Percentiles rank a stretch among this genome's conserved stretches.
These are phyloP conservation scores for Trypanosomatidae sp. DNA, from an alignment of 208 protist species.

Conservation along the genomic window DNA sequence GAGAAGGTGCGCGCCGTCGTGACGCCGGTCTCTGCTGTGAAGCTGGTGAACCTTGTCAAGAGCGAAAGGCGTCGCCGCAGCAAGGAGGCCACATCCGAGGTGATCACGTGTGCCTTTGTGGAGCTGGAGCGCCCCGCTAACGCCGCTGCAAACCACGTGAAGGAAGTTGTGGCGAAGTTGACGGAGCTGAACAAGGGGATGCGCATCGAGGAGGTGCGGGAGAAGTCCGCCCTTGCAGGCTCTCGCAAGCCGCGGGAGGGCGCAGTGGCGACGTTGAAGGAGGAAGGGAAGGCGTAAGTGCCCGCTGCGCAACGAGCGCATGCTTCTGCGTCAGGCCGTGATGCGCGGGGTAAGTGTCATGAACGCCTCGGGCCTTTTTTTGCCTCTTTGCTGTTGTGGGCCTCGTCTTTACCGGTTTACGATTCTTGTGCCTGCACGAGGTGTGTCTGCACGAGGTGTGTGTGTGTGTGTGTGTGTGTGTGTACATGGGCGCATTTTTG, in stretches of 20 bases:
- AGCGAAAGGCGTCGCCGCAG: slow-evolving; percentile 45
- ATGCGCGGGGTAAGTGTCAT: neutral
- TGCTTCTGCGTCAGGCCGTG: neutral
- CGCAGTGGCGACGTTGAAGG: neutral
- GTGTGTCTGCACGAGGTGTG: too few species aligned
- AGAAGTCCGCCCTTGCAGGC: slow-evolving; percentile 17
- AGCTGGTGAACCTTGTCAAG: slow-evolving; percentile 57
- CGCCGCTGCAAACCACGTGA: slow-evolving; percentile 39
- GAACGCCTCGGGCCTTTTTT: neutral
- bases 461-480: neutral
- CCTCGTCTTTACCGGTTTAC: neutral
- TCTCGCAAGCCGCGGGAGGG: slow-evolving; percentile 1
- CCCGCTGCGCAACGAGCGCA: neutral
- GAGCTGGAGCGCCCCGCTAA: slow-evolving; percentile 63
- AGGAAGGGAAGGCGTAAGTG: neutral
- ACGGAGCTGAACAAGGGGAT: slow-evolving; percentile 26
- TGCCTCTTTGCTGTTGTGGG: neutral
- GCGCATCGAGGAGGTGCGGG: slow-evolving; percentile 67
- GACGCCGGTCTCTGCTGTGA: slow-evolving; percentile 30
- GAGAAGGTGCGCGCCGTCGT: slow-evolving; percentile 57
- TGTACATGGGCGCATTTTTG: neutral
- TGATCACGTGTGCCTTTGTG: slow-evolving; percentile 77
- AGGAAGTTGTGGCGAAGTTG: slow-evolving; percentile 39
- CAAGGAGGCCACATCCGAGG: slow-evolving; percentile 36
- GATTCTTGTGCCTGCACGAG: neutral